phyloP scores from a whole-genome alignment of 1,139 yeast genomes.

The Debaryomycetaceae sp. region DNA sequence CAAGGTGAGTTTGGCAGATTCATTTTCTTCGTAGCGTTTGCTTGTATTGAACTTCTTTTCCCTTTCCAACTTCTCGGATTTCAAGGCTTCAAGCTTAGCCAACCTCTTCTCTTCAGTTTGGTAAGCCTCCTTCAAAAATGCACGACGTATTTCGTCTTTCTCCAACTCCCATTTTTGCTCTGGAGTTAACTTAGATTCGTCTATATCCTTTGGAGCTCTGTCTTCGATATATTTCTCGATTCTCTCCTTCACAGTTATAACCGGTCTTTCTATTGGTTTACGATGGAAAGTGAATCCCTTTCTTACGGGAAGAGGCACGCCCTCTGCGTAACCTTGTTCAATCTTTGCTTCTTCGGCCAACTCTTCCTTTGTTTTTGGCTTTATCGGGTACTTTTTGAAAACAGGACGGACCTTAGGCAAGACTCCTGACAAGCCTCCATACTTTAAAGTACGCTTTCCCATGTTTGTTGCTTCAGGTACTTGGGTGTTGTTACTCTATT shows the following conservation, averaged over 20 bases:
- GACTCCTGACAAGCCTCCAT: constrained; percentile 76
- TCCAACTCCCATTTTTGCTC: constrained; percentile 54
- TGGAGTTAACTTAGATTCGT: constrained; percentile 34
- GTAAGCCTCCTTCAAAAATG: constrained; percentile 66
- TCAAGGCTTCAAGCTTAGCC: constrained; percentile 35
- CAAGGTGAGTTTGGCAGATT: constrained; percentile 62
- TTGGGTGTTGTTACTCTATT: not conserved
- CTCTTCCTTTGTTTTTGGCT: constrained; percentile 43
- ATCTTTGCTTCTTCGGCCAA: constrained; percentile 40
- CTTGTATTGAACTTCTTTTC: constrained; percentile 21
- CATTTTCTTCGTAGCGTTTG: constrained; percentile 35
- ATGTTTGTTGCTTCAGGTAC: constrained; percentile 15
- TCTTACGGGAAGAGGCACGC: constrained; percentile 68
- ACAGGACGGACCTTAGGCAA: constrained; percentile 75
- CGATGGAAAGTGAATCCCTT: constrained; percentile 41
- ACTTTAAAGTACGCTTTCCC: constrained; percentile 52
- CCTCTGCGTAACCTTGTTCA: constrained; percentile 70
- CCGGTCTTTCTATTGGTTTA: constrained; percentile 47
- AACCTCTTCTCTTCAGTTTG: constrained; percentile 56
- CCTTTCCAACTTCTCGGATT: constrained; percentile 25
- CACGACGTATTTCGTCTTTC: constrained; percentile 69
- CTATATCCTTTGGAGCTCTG: constrained; percentile 31
- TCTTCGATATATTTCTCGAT: constrained; percentile 52
- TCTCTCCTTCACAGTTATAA: constrained; percentile 56
- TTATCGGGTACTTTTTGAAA: constrained; percentile 58